A percentile compares a stretch with the other conserved stretches of the same genome.
phyloP scores from a whole-genome alignment of 2,329 filamentous ascomycete species.

The Ilyonectria destructans region DNA sequence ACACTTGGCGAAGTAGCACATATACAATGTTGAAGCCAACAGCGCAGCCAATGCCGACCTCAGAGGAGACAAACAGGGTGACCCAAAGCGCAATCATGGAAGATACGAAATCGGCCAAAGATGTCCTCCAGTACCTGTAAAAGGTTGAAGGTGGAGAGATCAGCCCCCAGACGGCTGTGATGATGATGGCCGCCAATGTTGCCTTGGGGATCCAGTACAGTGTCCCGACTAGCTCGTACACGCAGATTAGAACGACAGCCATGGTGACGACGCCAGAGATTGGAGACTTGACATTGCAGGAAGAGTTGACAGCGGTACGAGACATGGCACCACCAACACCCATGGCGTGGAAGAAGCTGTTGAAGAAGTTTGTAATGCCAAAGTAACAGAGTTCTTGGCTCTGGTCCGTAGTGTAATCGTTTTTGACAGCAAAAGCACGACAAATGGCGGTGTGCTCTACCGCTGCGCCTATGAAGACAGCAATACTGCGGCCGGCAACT shows the following conservation, averaged over 20 bases:
- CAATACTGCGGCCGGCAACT: slow-evolving; percentile 69
- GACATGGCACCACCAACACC: slow-evolving; percentile 78
- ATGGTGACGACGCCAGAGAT: slow-evolving; percentile 74
- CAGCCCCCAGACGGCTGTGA: slow-evolving; percentile 75
- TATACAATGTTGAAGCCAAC: slow-evolving; percentile 77
- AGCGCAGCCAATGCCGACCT: slow-evolving; percentile 72
- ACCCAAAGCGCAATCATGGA: slow-evolving; percentile 77
- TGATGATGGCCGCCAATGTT: slow-evolving; percentile 77
- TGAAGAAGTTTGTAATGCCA: slow-evolving; percentile 75
- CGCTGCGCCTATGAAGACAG: slow-evolving; percentile 73
- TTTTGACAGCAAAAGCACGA: slow-evolving; percentile 74
- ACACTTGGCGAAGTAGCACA: slow-evolving; percentile 72
- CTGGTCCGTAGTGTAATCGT: slow-evolving; percentile 75
- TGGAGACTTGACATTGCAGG: slow-evolving; percentile 75
- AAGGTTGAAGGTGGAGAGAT: slow-evolving; percentile 73
- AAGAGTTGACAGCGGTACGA: slow-evolving; percentile 77
- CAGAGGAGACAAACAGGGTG: slow-evolving; percentile 73
- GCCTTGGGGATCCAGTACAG: slow-evolving; percentile 80
- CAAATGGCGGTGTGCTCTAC: slow-evolving; percentile 78
- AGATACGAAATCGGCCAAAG: slow-evolving; percentile 75
- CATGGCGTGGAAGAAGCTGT: slow-evolving; percentile 77
- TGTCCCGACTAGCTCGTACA: slow-evolving; percentile 73
- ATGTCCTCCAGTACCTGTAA: slow-evolving; percentile 77
- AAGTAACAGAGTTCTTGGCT: slow-evolving; percentile 78
- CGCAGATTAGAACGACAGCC: slow-evolving; percentile 73